Conservation (phyloP, 495 filamentous ascomycete species). For the Parathielavia hyrcaniae region DNA sequence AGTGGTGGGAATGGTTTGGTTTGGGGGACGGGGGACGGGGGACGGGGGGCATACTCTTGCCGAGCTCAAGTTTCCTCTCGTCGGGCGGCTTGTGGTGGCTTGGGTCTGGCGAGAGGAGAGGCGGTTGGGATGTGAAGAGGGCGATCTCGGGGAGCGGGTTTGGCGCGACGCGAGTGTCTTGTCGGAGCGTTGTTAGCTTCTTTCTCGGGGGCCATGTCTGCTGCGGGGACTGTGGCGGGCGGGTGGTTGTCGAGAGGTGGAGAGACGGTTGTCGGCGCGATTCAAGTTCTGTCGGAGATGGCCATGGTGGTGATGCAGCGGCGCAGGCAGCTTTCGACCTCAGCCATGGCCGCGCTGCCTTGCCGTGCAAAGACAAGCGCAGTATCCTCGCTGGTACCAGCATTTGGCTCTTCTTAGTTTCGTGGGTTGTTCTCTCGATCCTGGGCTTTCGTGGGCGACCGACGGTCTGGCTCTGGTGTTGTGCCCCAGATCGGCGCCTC, state of each 20-base stretch:
- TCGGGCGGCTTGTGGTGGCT: constrained; percentile 45
- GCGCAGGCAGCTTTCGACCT: background rate
- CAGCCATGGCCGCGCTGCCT: background rate
- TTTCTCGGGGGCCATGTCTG: background rate
- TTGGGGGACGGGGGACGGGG: background rate
- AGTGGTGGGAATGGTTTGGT: background rate
- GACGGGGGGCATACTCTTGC: constrained; percentile 60
- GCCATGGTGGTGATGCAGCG: constrained; percentile 10
- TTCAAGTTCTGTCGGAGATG: background rate
- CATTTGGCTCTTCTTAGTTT: constrained; percentile 5
- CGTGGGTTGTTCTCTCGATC: background rate
- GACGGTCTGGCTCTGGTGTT: background rate
- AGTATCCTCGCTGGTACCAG: constrained; percentile 11
- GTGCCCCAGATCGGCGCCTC: background rate
- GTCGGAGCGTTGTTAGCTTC: background rate
- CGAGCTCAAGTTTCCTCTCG: constrained; percentile 80
- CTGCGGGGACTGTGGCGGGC: background rate
- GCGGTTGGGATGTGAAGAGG: constrained; percentile 11
- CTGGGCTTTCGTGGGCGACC: background rate
- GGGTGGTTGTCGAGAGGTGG: background rate
- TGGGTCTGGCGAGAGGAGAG: constrained; percentile 1
- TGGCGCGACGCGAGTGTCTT: background rate
- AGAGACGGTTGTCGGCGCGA: background rate
- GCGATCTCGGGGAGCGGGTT: background rate
- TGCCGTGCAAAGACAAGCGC: constrained; percentile 3